These are phyloP conservation scores for Aspergillus brasiliensis DNA, from an alignment of 2,329 filamentous ascomycete genomes.

Conservation along the genomic window DNA sequence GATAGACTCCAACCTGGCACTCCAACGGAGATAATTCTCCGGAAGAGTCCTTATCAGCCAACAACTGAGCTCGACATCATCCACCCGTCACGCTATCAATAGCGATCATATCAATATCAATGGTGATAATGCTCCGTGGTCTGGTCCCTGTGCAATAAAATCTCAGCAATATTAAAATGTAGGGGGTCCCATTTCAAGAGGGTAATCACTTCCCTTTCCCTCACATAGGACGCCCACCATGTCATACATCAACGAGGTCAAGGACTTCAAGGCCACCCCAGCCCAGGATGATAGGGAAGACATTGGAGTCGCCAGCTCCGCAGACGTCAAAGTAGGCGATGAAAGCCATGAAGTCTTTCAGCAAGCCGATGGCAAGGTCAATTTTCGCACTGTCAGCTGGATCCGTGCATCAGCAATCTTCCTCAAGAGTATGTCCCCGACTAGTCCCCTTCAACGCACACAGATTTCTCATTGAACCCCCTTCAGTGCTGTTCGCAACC, in stretches of 20 bases:
- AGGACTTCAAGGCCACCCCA: constrained; percentile 14
- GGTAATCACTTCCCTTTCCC: background rate
- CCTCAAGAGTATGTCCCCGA: constrained; percentile 44
- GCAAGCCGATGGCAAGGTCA: constrained; percentile 49
- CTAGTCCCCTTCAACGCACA: background rate
- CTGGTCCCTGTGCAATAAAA: background rate
- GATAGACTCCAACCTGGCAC: background rate
- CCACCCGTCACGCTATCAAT: background rate
- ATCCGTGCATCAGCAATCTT: constrained; percentile 56
- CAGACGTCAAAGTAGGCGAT: constrained; percentile 24
- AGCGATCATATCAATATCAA: background rate
- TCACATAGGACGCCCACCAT: background rate
- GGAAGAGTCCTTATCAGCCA: background rate
- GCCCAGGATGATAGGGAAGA: constrained; percentile 17
- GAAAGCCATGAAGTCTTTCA: constrained; percentile 53
- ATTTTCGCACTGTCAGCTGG: constrained; percentile 59
- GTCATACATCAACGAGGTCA: constrained; percentile 5
- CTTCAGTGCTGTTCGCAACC: constrained; percentile 31
- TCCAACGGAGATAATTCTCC: background rate
- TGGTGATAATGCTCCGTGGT: background rate
- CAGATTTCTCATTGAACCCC: background rate
- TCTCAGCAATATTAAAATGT: background rate
- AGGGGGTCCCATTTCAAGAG: background rate
- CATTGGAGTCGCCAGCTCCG: constrained; percentile 26
- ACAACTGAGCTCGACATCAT: background rate